Base-by-base conservation (phyloP, 169 alveolate species). In the Cyclospora cayetanensis region DNA sequence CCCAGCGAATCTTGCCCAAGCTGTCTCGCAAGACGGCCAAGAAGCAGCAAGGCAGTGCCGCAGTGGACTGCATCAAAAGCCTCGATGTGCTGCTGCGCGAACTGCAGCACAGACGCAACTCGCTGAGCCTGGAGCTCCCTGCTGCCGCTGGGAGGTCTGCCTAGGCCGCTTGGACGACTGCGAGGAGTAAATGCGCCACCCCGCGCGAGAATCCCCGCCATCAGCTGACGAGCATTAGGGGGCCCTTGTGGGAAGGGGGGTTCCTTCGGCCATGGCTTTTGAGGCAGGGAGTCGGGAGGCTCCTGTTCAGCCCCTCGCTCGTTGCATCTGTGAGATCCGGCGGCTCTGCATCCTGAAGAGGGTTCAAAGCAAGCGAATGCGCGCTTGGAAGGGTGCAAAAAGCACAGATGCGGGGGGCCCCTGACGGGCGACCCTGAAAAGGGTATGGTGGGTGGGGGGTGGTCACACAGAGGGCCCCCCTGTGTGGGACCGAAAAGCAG, bases 151-250 rank as follows among this genome's bases (percentile, higher is more conserved):
- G 52, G 29, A 46, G 52, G 2, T 42, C 80, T 68, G 50, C 80
- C 31, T 35, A 35, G n/a, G 76, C 76, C 2, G 76, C 76, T 65
- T 25, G 35, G 12, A 31, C 68, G 2, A 41, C 41, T 4, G 76
- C 9, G 31, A 41, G 76, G 52, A 34, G 18, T 9, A 31, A 46
- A 46, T 4, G 80, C 22, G 29, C 80, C 80, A 22, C 80, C 80
- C 29, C 80, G 80, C 31, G 52, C 80, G 52, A 68, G 80, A n/a
- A 68, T 22, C 46, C 80, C 80, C 3, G 80, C 46, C 80, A 68
- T 68, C 80, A 68, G 80, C 80, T 68, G 80, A 42, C 80, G 46
- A 15, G 80, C 80, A 20, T 68, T 68, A 27, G 46, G 80, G 80
- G 80, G 80, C 50, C 80, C 80, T 29, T 46, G 50, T 18, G 25